Evolutionary conservation across 345 rosid genomes (phyloP), one percentile per base, ranked within the genome.

Genomic region (Sisymbrium altissimum): DNA sequence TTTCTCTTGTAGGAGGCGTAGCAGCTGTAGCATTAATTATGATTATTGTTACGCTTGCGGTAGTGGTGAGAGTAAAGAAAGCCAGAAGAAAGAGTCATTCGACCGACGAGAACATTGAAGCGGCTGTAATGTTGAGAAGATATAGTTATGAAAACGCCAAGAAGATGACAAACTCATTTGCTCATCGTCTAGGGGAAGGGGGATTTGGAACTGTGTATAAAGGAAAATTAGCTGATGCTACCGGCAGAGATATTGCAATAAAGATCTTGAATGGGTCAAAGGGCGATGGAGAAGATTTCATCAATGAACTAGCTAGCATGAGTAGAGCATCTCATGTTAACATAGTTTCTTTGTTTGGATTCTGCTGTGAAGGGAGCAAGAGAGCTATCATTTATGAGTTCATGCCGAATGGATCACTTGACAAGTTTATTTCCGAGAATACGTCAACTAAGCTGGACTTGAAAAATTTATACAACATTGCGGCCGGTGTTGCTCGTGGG

Each of bases 271-370:
- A 80, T 4, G 67, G 59, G 0, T 59, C 81, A 5, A 79, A 79
- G 38, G 84, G 85, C 0, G 35, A 80, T 67, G 87, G 79, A 38
- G 71, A 83, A 35, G 87, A 83, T 7, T 81, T 83, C 40, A 75
- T 83, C 73, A 81, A 83, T 18, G 88, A 85, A 44, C 62, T 85
- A 54, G 78, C 68, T 0, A 85, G 86, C 76, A 81, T 85, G 46
- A 79, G 88, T 33, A 79, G 44, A 77, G 83, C 84, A n/a, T 86
- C 85, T 17, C 89, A 83, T 79, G 79, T 82, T 43, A 85, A 85
- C 40, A 35, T 85, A 0, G 84, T 81, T 29, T 83, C 75, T 14
- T 18, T 74, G 0, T 66, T 57, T 39, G 72, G 67, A 27, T 74
- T 74, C 25, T 79, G 81, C 57, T 43, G 50, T 4, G 79, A 83